Base-by-base conservation (phyloP, 805 yeast species). In the Komagataella phaffii region DNA sequence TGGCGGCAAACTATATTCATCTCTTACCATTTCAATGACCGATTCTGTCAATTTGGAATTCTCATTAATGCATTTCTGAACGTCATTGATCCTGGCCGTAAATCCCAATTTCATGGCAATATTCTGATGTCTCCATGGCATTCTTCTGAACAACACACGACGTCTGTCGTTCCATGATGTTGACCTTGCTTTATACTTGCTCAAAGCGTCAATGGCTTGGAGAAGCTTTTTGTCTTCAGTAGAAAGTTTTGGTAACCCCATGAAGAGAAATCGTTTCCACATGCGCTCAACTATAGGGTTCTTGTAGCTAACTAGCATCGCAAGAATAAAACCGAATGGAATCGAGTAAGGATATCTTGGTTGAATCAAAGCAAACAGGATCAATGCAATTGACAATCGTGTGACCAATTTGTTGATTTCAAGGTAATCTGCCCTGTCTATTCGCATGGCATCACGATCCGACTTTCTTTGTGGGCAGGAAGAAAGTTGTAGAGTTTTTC, bases 61-160 rank as follows among this genome's bases (percentile, higher is more conserved):
- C 8, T 58, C 59, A 4, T 57, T 63, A 4, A 81, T 71, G 10
- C 74, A 66, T 1, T 56, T 54, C 53, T 84, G 87, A 0, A 81
- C 71, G 6, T 59, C 55, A 17, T 69, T 63, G 49, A 86, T 63
- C 56, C 85, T 80, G 18, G 69, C 64, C 24, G 73, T 55, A 67
- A 85, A 81, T 0, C 83, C 82, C 2, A 50, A 47, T 21, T 72
- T 65, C 8, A 68, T 70, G 21, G 80, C 79, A 36, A 79, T 61
- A 12, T 71, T 65, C 59, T 81, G 86, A 55, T 82, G 88, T 51
- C 76, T 66, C 70, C 76, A 71, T 3, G 75, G 61, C 75, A 83
- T 68, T 56, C 70, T 57, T 54, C 72, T 73, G 61, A 70, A 73
- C 44, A 74, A 59, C 18, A 65, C 62, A 24, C 73, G 63, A 50